These are phyloP conservation scores for Pelargonium fulgidum DNA, from an alignment of 441 rosid genomes.

Conservation along the genomic window DNA sequence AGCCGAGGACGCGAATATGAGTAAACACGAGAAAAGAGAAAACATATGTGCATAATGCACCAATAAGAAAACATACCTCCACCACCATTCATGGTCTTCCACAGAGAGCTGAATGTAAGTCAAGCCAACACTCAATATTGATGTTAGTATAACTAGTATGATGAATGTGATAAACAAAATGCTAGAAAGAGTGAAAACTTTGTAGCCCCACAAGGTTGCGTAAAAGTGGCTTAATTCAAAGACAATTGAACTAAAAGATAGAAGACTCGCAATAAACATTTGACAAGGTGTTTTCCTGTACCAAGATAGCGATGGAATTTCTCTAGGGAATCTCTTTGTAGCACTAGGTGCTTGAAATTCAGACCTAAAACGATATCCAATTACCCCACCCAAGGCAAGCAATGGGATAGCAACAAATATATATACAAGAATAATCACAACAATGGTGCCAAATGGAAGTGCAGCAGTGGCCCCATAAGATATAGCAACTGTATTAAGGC, in stretches of 20 bases:
- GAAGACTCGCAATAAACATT: constrained; percentile 61
- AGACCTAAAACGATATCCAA: constrained; percentile 51
- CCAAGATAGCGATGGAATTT: constrained; percentile 56
- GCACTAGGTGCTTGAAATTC: constrained; percentile 59
- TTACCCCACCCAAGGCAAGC: constrained; percentile 61
- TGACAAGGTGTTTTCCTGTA: constrained; percentile 53
- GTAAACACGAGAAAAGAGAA: constrained; percentile 4
- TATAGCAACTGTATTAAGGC: constrained; percentile 57
- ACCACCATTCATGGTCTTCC: constrained; percentile 93
- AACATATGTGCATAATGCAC: background rate
- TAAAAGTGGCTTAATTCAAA: constrained; percentile 62
- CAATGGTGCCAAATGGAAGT: constrained; percentile 68
- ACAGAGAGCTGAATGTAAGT: constrained; percentile 68
- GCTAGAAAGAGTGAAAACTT: constrained; percentile 51
- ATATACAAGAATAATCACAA: constrained; percentile 48
- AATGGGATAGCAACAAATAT: constrained; percentile 46
- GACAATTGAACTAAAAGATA: constrained; percentile 57
- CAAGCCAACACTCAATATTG: constrained; percentile 55
- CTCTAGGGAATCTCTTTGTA: constrained; percentile 49
- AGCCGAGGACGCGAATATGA: background rate
- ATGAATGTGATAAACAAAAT: constrained; percentile 49
- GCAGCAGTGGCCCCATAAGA: constrained; percentile 70
- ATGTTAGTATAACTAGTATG: constrained; percentile 51
- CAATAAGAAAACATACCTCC: constrained; percentile 48
- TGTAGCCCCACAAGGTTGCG: constrained; percentile 74